Percentiles rank a stretch among this genome's conserved stretches.
These are phyloP conservation scores for Hypoxylon sp. DNA, from an alignment of 2,329 filamentous ascomycete genomes.

Conservation along the genomic window DNA sequence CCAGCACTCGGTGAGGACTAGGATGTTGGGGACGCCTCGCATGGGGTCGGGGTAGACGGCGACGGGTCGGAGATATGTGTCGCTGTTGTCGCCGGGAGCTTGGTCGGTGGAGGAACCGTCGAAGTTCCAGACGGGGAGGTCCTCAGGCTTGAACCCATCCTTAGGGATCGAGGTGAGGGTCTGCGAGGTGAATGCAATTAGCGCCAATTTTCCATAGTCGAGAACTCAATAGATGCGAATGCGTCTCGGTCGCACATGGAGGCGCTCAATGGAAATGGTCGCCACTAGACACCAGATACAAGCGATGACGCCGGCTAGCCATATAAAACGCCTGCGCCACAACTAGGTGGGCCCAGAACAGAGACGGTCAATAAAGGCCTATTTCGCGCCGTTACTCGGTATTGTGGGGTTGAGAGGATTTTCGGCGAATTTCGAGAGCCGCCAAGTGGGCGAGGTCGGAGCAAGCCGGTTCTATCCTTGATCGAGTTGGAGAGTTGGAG, in stretches of 20 bases:
- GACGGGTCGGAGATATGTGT: conserved; percentile 93
- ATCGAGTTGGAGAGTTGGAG: conserved; percentile 33
- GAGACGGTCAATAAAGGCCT: conserved; percentile 27
- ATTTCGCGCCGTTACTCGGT: conserved; percentile 17
- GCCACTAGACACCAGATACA: conserved; percentile 35
- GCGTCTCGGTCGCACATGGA: conserved; percentile 8
- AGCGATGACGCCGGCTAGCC: conserved; percentile 25
- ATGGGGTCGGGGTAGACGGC: conserved; percentile 93
- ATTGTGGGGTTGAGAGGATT: conserved; percentile 24
- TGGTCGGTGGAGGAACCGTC: conserved; percentile 90
- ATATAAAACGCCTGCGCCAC: conserved; percentile 32
- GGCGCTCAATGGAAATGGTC: conserved; percentile 11
- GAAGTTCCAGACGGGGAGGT: conserved; percentile 68
- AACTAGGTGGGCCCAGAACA: conserved; percentile 23
- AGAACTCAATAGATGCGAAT: neutral
- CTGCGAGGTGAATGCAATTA: conserved; percentile 49
- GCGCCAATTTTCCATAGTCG: neutral
- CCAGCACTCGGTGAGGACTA: conserved; percentile 96
- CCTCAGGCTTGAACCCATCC: conserved; percentile 60
- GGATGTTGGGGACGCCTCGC: conserved; percentile 88
- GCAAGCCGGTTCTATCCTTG: conserved; percentile 38
- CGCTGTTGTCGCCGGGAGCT: conserved; percentile 93
- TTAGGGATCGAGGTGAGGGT: conserved; percentile 61
- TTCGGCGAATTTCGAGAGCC: conserved; percentile 34
- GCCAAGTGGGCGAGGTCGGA: conserved; percentile 45